A percentile compares a stretch with the other conserved stretches of the same genome.
These are phyloP conservation scores for Sporothrix humicola DNA, from an alignment of 2,329 filamentous ascomycete species.

Conservation along the genomic window DNA sequence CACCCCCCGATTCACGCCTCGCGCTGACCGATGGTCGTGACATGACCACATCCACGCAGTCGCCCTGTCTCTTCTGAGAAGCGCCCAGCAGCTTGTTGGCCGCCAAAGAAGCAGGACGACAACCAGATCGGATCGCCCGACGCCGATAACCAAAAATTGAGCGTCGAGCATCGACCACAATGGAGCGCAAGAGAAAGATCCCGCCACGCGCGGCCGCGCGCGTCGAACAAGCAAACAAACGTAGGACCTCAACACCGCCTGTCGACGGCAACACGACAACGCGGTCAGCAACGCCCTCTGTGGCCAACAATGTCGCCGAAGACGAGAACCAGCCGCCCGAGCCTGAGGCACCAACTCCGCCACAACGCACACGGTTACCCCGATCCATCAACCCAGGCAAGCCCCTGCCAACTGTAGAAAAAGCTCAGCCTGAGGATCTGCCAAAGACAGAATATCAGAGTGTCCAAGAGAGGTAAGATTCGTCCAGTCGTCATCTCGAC, in stretches of 20 bases:
- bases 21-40: constrained; percentile 30
- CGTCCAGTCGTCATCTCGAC: not conserved
- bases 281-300: constrained; percentile 55
- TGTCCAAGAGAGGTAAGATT: constrained; percentile 69
- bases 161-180: constrained; percentile 42
- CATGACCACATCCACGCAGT: constrained; percentile 33
- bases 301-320: constrained; percentile 41
- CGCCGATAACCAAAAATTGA: not conserved
- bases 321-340: constrained; percentile 43
- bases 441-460: constrained; percentile 72
- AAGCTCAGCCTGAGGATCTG: constrained; percentile 68
- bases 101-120: constrained; percentile 6
- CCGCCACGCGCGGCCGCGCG: constrained; percentile 67
- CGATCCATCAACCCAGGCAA: constrained; percentile 67
- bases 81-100: constrained; percentile 16
- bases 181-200: constrained; percentile 71
- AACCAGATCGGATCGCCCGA: not conserved
- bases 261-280: constrained; percentile 47
- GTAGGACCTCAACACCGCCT: constrained; percentile 62
- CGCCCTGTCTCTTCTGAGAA: constrained; percentile 34
- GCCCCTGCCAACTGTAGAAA: constrained; percentile 72
- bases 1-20: not conserved
- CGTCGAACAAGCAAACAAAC: constrained; percentile 65
- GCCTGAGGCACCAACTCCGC: constrained; percentile 39
- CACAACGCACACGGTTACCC: constrained; percentile 59